Conservation (phyloP, 176 grass and related monocot genomes). For the Raddia guianensis region DNA sequence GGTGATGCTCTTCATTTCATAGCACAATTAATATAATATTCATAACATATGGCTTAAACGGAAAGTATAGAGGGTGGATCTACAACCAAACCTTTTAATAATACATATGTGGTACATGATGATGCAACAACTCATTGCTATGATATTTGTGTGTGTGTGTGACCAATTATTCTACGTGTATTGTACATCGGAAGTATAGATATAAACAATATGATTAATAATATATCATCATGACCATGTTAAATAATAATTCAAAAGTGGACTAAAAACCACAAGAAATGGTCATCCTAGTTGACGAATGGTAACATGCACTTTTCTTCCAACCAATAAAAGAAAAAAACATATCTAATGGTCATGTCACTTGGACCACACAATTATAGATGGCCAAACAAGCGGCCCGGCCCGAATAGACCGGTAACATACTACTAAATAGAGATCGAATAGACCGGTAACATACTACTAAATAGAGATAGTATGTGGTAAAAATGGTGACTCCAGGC, state of each 20-base stretch:
- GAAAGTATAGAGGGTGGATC: neutral
- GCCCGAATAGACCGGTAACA: too few species aligned
- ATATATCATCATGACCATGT: rapidly evolving
- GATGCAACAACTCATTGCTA: neutral
- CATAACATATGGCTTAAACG: too few species aligned
- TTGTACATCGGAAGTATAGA: rapidly evolving
- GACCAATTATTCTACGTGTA: neutral
- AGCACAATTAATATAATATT: too few species aligned
- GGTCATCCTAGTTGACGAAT: neutral
- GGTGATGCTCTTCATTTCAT: too few species aligned
- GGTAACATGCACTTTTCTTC: rapidly evolving
- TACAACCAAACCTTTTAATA: neutral
- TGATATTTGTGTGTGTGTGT: neutral
- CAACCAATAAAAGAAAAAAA: rapidly evolving
- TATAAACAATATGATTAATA: rapidly evolving
- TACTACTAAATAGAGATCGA: too few species aligned
- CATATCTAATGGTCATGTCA: neutral
- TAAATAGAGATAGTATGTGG: too few species aligned
- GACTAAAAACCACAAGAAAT: rapidly evolving
- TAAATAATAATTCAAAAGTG: neutral
- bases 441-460: too few species aligned
- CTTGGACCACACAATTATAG: too few species aligned
- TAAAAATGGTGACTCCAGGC: too few species aligned
- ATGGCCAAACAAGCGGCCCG: too few species aligned
- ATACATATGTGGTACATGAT: neutral